These are phyloP conservation scores for Dryas integrifolia DNA, from an alignment of 331 rosid genomes.

Conservation along the genomic window DNA sequence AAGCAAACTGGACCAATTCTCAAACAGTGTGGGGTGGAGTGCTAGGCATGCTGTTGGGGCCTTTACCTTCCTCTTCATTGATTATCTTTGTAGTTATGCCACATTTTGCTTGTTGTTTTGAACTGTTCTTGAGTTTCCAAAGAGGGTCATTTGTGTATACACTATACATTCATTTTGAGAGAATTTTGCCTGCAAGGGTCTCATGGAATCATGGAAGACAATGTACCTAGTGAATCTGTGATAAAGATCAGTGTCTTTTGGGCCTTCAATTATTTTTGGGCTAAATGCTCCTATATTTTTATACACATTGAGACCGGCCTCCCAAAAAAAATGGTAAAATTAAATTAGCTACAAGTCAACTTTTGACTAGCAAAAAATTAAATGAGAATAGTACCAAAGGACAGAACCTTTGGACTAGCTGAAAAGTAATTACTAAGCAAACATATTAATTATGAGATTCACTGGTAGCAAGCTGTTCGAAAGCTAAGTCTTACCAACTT, in stretches of 20 bases:
- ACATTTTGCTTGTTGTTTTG: constrained; percentile 10
- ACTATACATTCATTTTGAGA: neutral
- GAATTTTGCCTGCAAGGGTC: neutral
- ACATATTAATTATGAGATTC: neutral
- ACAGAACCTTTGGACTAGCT: neutral
- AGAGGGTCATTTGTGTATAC: constrained; percentile 8
- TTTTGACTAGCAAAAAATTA: no score
- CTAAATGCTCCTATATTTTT: no score
- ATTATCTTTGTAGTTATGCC: constrained; percentile 10
- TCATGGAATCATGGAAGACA: no score
- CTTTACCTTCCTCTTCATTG: constrained; percentile 5
- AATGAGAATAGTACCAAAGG: no score
- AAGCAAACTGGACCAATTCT: constrained; percentile 82
- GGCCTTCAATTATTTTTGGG: neutral
- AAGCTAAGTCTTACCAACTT: neutral
- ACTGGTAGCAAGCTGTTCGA: neutral
- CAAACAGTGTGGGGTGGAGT: constrained; percentile 82
- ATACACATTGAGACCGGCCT: no score
- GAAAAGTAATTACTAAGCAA: neutral
- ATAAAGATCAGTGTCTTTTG: neutral
- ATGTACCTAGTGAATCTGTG: no score
- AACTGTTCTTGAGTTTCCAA: neutral
- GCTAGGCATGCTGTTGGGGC: constrained; percentile 39
- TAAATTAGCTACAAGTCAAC: neutral
- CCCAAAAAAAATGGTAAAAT: no score